Conservation (phyloP, 768 basidiomycete species). For the Antrodiella citrinella region DNA sequence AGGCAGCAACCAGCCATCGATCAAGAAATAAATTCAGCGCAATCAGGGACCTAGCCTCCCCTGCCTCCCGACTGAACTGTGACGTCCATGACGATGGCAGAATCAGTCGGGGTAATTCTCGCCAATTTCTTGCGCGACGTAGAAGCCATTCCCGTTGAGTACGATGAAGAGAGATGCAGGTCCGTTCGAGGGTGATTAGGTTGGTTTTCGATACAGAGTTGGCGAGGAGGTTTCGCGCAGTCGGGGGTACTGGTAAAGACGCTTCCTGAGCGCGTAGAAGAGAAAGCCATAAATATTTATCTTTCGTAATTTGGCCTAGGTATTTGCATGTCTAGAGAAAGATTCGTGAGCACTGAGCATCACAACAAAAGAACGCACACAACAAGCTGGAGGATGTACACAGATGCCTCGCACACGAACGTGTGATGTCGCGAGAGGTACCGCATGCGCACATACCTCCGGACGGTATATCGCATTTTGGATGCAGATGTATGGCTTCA, state of each 20-base stretch:
- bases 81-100: not conserved
- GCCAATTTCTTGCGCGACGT: not conserved
- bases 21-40: slow-evolving; percentile 36
- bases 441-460: no score
- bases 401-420: no score
- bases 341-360: not conserved
- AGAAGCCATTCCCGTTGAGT: not conserved
- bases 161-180: slow-evolving; percentile 1
- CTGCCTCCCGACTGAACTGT: not conserved
- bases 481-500: no score
- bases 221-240: not conserved
- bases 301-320: not conserved
- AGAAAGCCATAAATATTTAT: slow-evolving; percentile 3
- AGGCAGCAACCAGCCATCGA: slow-evolving; percentile 39
- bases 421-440: no score
- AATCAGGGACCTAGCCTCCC: slow-evolving; percentile 19
- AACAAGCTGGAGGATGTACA: no score
- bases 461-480: no score
- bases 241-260: not conserved
- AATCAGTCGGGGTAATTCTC: not conserved
- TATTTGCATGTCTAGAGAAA: slow-evolving; percentile 4
- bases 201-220: not conserved
- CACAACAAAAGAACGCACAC: not conserved
- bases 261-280: not conserved
- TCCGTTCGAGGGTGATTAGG: not conserved